Percentiles rank a stretch among this genome's conserved stretches.
Evolutionary conservation across 2,329 filamentous ascomycete genomes (phyloP).

Genomic region (Trichoderma endophyticum): DNA sequence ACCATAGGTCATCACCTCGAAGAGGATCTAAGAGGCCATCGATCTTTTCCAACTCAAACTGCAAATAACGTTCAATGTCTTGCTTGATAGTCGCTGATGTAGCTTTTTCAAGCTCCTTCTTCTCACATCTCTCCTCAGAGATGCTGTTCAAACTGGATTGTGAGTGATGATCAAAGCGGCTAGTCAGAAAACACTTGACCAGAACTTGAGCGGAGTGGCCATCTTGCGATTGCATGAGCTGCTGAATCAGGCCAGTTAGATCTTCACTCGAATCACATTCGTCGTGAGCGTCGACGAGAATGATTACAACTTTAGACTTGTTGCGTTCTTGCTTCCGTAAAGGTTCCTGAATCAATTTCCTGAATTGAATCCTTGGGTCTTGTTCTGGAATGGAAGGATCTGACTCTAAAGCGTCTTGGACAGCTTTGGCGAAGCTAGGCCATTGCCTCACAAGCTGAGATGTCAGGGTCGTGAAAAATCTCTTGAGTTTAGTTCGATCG

Average conservation of each 20-base stretch:
- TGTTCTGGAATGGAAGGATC: background rate
- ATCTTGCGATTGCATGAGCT: background rate
- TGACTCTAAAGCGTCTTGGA: background rate
- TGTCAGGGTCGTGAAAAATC: slow-evolving; percentile 40
- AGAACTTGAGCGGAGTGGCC: slow-evolving; percentile 6
- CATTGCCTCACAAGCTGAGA: slow-evolving; percentile 30
- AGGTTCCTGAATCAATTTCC: slow-evolving; percentile 13
- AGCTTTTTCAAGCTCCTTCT: background rate
- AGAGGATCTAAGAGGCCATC: background rate
- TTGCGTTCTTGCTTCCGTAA: background rate
- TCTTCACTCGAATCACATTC: slow-evolving; percentile 30
- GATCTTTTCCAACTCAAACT: background rate
- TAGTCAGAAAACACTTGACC: slow-evolving; percentile 38
- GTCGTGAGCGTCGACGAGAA: slow-evolving; percentile 36
- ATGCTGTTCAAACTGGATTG: no score
- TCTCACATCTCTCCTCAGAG: background rate
- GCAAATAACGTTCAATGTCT: slow-evolving; percentile 30
- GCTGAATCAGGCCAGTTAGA: slow-evolving; percentile 29
- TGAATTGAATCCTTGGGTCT: slow-evolving; percentile 18
- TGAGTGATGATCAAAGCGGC: slow-evolving; percentile 33
- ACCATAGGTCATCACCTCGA: background rate
- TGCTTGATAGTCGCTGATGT: background rate
- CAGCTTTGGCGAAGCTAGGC: slow-evolving; percentile 22
- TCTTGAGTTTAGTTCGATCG: slow-evolving; percentile 37
- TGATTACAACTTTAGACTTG: background rate